Base-by-base conservation (phyloP, 2,329 filamentous ascomycete species). In the Stachybotrys elegans region DNA sequence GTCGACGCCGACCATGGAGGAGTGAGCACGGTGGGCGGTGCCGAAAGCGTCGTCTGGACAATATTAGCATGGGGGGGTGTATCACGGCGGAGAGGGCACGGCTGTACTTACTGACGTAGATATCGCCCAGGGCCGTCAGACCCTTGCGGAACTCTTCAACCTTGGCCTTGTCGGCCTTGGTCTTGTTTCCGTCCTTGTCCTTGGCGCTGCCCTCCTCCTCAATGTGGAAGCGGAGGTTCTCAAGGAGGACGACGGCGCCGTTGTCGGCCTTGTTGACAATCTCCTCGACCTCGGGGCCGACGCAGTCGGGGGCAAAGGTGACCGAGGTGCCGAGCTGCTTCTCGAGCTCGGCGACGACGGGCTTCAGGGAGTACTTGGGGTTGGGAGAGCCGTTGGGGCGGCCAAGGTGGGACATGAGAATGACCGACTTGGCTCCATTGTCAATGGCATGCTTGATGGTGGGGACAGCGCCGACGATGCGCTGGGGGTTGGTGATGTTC, bases 331-430 rank as follows among this genome's bases (percentile, higher is more conserved):
- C 80, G 54, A 95, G 79, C 44, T 92, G 82, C 78, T 92, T 91
- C 83, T 95, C 88, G 44, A 96, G 84, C 75, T 94, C 89, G 51
- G 88, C 75, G 23, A 93, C 86, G 52, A 98, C 88, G 50, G 92
- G 91, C 77, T 91, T 83, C 63, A 98, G 78, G 62, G 88, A 94
- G 83, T 93, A 98, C 77, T 98, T 97, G 56, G 81, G 69, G 74
- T 95, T 95, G 64, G 72, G 75, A 69, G 89, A 83, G 67, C 93
- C 93, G 65, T 97, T 87, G 52, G 93, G 93, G 43, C 93, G 92
- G 61, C 93, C 93, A 51, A 98, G 86, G 71, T 98, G 93, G 63
- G 92, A 97, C 93, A 98, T 98, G 66, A 98, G 81, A 61, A 97
- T 73, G 49, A 98, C 91, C 40, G 90, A 77, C 78, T 94, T 95